Evolutionary conservation across 352 stramenopile species (phyloP), one percentile per base, ranked within the genome.

Genomic region (Phytophthora palmivora): DNA sequence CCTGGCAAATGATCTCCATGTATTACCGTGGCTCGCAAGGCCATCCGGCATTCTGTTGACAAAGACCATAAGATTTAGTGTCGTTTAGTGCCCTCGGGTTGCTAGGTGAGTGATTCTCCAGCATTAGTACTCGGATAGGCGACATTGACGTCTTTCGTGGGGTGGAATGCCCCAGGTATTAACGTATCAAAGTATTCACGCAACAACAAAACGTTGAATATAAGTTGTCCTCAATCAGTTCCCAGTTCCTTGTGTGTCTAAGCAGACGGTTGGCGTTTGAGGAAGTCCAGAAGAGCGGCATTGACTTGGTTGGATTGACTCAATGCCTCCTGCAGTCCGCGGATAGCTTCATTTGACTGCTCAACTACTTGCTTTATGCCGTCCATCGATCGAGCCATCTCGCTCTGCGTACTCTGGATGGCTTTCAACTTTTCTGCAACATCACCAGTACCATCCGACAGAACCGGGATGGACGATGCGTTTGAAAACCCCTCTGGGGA

Each of bases 301-400:
- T 67, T 74, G n/a, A 68, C 61, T 56, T 73, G 58, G 16, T 66
- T 73, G 6, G 65, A 70, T 42, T 74, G 66, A 10, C 34, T 56
- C 32, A 74, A 38, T 11, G 66, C 50, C 26, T 68, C 32, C 24
- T 71, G 53, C 10, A 71, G 34, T 8, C 54, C 50, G 10, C 48
- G 47, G 58, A 74, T 66, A 10, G 46, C 66, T 26, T 74, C 37
- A 16, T 57, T 74, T 3, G 60, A 74, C 36, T 71, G 66, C 33
- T 67, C 37, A n/a, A 71, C 58, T 34, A 63, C 42, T 33, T 66
- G 59, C 43, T 70, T 67, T n/a, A 74, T 68, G 21, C 61, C 44
- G 2, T 60, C 55, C 43, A 74, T 55, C 4, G 54, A 70, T 45
- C 36, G 56, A 34, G 52, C 49, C 53, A 74, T 63, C 6, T 74